Evolutionary conservation across 2,329 filamentous ascomycete genomes (phyloP).

Genomic region (Pseudogymnoascus verrucosus): DNA sequence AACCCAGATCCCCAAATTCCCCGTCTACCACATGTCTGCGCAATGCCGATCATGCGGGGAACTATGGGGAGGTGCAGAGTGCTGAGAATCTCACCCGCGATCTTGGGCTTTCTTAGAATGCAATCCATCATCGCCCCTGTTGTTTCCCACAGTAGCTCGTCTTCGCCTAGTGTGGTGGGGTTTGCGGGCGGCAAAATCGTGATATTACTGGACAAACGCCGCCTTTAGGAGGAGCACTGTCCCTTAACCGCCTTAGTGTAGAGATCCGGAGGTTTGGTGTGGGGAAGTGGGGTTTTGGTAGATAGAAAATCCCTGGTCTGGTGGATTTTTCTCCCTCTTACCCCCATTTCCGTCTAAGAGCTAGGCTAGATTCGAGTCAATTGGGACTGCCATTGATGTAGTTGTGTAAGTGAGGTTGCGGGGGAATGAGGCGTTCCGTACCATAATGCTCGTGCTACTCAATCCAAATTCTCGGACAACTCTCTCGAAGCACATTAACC

Average conservation of each 20-base stretch:
- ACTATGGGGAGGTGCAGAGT: not conserved
- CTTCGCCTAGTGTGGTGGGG: not conserved
- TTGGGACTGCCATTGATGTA: not conserved
- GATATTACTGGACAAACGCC: not conserved
- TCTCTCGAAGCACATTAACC: not conserved
- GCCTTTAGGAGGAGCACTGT: not conserved
- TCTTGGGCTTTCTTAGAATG: not conserved
- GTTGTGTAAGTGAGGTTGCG: not conserved
- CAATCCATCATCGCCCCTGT: not conserved
- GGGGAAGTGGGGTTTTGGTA: not conserved
- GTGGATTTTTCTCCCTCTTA: not conserved
- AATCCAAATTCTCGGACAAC: not conserved
- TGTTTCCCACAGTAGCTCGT: not conserved
- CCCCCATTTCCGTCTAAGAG: not conserved
- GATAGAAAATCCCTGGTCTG: not conserved
- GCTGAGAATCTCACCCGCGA: not conserved
- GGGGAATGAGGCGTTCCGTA: not conserved
- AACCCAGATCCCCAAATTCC: not conserved
- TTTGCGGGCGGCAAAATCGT: not conserved
- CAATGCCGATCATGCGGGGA: not conserved
- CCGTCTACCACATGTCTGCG: not conserved
- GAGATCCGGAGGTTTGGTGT: not conserved
- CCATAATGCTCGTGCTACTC: not conserved
- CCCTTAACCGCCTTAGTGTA: not conserved
- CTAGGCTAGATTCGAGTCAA: not conserved